Conservation (phyloP, 2,329 filamentous ascomycete genomes). For the Teratosphaeria gauchensis region DNA sequence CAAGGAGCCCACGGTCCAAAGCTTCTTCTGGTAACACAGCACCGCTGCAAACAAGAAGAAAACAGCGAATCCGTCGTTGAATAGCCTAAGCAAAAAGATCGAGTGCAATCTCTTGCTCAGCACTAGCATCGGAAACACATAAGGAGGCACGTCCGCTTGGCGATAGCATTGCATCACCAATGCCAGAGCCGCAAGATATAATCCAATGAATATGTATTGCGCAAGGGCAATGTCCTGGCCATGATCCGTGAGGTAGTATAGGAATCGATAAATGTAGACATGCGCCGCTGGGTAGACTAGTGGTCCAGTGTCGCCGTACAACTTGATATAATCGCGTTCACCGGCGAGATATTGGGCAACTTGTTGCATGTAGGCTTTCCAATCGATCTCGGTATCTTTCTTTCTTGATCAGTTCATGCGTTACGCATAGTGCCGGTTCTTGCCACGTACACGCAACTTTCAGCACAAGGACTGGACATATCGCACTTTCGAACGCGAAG, state of each 20-base stretch:
- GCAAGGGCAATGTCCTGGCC: conserved; percentile 68
- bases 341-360: conserved; percentile 68
- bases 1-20: conserved; percentile 64
- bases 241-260: conserved; percentile 68
- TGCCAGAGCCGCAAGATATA: conserved; percentile 69
- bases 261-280: conserved; percentile 75
- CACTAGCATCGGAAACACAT: conserved; percentile 75
- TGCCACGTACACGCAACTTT: conserved; percentile 66
- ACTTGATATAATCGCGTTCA: conserved; percentile 78
- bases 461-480: conserved; percentile 67
- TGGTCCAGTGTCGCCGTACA: conserved; percentile 81
- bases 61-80: conserved; percentile 89
- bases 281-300: conserved; percentile 92
- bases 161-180: conserved; percentile 78
- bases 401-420: neutral
- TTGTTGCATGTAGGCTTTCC: conserved; percentile 95
- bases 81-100: conserved; percentile 82
- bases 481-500: conserved; percentile 57
- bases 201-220: conserved; percentile 70
- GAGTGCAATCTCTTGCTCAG: conserved; percentile 89
- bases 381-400: conserved; percentile 93
- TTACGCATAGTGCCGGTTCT: neutral
- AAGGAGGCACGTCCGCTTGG: conserved; percentile 69
- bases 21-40: conserved; percentile 61
- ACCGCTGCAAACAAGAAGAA: conserved; percentile 78